Conservation (phyloP, 148 eudicot genomes). For the Nyssa sinensis region DNA sequence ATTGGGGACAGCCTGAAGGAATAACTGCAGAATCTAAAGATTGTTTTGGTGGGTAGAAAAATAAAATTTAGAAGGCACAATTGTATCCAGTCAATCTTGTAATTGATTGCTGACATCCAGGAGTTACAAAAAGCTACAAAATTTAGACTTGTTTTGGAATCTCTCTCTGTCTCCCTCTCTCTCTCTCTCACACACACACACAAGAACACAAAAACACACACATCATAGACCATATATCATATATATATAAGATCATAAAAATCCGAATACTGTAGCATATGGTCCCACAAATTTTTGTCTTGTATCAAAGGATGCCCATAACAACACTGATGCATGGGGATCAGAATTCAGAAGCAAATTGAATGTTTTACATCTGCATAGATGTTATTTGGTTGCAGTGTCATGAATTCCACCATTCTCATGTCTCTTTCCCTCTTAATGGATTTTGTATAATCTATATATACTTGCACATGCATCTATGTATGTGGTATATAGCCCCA, state of each 20-base stretch:
- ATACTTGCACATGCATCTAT: too few species aligned
- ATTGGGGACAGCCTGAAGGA: too few species aligned
- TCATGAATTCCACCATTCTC: neutral
- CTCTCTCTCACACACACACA: too few species aligned
- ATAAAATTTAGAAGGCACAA: neutral
- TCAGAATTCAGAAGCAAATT: neutral
- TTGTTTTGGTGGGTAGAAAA: neutral
- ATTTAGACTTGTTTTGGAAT: neutral
- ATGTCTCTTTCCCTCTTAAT: neutral
- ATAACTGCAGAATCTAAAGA: neutral
- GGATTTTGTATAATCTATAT: too few species aligned
- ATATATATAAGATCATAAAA: too few species aligned
- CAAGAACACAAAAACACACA: too few species aligned
- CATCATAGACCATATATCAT: neutral
- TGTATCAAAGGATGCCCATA: too few species aligned
- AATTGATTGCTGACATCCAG: neutral
- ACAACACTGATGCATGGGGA: too few species aligned
- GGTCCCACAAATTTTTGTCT: neutral
- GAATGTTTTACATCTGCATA: neutral
- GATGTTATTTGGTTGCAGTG: neutral
- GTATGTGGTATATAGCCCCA: neutral
- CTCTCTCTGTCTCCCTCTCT: too few species aligned
- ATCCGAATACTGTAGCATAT: neutral
- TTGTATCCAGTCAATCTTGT: neutral
- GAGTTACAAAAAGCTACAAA: neutral